Percentiles rank a stretch among this genome's conserved stretches.
Evolutionary conservation across 2,329 filamentous ascomycete genomes (phyloP).

Genomic region (Phyllosticta ampelicida): DNA sequence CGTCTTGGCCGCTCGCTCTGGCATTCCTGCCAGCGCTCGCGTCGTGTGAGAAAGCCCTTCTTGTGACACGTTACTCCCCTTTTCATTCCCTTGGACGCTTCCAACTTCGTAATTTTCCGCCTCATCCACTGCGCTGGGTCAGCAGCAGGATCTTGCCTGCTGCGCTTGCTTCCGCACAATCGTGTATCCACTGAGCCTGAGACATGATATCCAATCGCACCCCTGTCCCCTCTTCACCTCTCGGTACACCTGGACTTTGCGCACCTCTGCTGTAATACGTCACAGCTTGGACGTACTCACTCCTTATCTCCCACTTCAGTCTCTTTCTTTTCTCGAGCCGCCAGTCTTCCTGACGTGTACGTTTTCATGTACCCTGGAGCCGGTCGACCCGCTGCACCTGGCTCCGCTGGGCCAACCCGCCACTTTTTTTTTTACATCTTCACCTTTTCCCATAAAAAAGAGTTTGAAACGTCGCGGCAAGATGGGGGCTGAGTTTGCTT

Average conservation of each 20-base stretch:
- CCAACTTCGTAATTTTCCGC: slow-evolving; percentile 4
- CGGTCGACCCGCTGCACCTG: slow-evolving; percentile 12
- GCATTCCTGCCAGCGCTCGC: slow-evolving; percentile 8
- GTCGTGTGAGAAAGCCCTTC: slow-evolving; percentile 1
- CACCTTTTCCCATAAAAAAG: background rate
- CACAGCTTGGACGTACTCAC: slow-evolving; percentile 18
- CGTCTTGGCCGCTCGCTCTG: slow-evolving; percentile 5
- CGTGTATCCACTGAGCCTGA: slow-evolving; percentile 12
- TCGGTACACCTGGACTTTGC: slow-evolving; percentile 7
- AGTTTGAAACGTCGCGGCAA: background rate
- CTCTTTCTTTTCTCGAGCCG: slow-evolving; percentile 13
- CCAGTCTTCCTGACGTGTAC: slow-evolving; percentile 6
- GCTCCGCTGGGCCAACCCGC: slow-evolving; percentile 11
- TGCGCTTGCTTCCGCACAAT: slow-evolving; percentile 8
- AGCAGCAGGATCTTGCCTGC: slow-evolving; percentile 7
- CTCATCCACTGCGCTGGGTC: background rate
- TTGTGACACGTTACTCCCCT: slow-evolving; percentile 7
- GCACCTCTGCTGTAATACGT: slow-evolving; percentile 30
- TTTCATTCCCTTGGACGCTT: slow-evolving; percentile 3
- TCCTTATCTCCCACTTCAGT: slow-evolving; percentile 11
- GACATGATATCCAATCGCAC: slow-evolving; percentile 13
- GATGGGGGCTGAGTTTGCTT: slow-evolving; percentile 6
- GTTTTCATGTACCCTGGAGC: slow-evolving; percentile 3
- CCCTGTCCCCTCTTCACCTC: slow-evolving; percentile 5
- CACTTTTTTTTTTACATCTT: background rate